Conservation (phyloP, 2,329 filamentous ascomycete species). For the Arthrobotrys pseudoclavata region DNA sequence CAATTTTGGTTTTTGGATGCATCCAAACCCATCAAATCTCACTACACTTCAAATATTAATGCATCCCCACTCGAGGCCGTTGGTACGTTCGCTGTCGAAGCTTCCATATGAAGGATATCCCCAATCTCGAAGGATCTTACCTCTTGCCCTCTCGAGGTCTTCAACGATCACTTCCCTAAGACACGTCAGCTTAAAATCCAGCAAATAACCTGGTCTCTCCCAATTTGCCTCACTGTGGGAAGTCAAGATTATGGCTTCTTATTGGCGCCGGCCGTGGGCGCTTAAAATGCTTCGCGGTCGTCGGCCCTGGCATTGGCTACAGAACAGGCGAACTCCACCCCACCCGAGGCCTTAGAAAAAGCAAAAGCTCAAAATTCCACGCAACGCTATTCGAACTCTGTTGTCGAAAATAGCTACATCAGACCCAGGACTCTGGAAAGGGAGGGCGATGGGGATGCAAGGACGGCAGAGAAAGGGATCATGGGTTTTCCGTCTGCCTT, state of each 20-base stretch:
- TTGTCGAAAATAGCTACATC: slow-evolving; percentile 59
- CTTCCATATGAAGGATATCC: slow-evolving; percentile 34
- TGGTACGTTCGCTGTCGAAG: slow-evolving; percentile 2
- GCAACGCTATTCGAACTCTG: slow-evolving; percentile 38
- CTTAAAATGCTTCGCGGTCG: slow-evolving; percentile 58
- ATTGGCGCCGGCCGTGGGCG: slow-evolving; percentile 60
- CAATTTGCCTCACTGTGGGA: slow-evolving; percentile 56
- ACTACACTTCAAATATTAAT: too few relatives aligned
- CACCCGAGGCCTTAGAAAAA: slow-evolving; percentile 38
- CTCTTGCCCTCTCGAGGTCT: slow-evolving; percentile 46
- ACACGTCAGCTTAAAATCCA: slow-evolving; percentile 56
- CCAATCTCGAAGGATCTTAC: slow-evolving; percentile 27
- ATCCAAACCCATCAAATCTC: neutral
- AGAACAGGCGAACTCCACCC: slow-evolving; percentile 44
- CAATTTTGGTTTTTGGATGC: slow-evolving; percentile 13
- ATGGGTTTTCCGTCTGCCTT: slow-evolving; percentile 30
- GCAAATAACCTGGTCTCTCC: slow-evolving; percentile 50
- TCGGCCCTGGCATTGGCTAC: slow-evolving; percentile 49
- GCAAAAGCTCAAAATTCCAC: slow-evolving; percentile 53
- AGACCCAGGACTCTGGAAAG: slow-evolving; percentile 39
- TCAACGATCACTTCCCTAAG: slow-evolving; percentile 42
- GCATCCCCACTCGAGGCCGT: slow-evolving; percentile 2
- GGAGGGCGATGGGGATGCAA: slow-evolving; percentile 40
- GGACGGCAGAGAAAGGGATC: slow-evolving; percentile 54
- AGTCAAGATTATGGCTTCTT: slow-evolving; percentile 55